Evolutionary conservation across 2,329 filamentous ascomycete genomes (phyloP), one percentile per base, ranked within the genome.

Genomic region (Cyphellophora attinorum): DNA sequence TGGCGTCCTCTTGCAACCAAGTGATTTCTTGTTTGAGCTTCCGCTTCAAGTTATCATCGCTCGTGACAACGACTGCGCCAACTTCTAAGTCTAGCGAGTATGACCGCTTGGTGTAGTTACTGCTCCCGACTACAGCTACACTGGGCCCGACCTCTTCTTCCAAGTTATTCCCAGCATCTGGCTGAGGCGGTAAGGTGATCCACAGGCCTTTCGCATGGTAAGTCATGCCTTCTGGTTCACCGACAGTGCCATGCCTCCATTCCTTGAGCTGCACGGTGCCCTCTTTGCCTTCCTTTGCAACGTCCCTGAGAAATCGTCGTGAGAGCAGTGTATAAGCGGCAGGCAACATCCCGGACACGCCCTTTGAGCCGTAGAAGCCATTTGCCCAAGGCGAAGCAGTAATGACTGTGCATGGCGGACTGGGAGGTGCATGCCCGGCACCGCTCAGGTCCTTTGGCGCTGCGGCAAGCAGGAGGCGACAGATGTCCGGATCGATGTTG

Each of bases 331-430:
- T 93, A 59, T 98, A 98, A 1, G 89, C 91, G 34, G 83, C 81
- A 0, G 91, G 91, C 0, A 98, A 67, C 62, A 96, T 81, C 3
- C 88, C 88, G 1, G 85, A 93, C 1, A 96, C 74, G 17, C 91
- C 91, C 19, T 78, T 76, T 5, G 85, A 93, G 34, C 80, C 76
- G 62, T 85, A 98, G 59, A 98, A 98, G 5, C 91, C 91, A 57
- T 98, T 98, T 1, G 91, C 91, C 59, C 85, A 79, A 0, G 89
- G 91, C 1, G 85, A 86, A 2, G 91, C 91, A 0, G 91, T 95
- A 35, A 98, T 80, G 14, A 98, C 83, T 0, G 81, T 88, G 41
- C 85, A 91, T 27, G 68, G 69, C 2, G 56, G 62, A 12, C 55
- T 55, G 6, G 52, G 51, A 14, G 48, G 45, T 13, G 34, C 29